phyloP scores from a whole-genome alignment of 495 filamentous ascomycete species.

The Penicillium subrubescens region DNA sequence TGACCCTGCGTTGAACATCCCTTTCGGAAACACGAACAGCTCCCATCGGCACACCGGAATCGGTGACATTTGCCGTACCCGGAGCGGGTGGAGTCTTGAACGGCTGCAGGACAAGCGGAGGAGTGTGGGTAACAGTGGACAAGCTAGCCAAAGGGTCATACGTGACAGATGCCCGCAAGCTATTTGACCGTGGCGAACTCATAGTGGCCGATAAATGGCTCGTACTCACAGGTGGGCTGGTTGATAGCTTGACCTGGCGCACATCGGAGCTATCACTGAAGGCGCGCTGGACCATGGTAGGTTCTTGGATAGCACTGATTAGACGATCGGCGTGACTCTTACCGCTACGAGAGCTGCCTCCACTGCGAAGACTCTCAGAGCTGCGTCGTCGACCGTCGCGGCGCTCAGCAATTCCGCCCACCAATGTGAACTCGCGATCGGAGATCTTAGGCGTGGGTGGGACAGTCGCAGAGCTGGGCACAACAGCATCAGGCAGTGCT shows the following conservation, averaged over 20 bases:
- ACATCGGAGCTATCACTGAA: slow-evolving; percentile 27
- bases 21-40: slow-evolving; percentile 45
- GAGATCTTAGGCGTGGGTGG: slow-evolving; percentile 22
- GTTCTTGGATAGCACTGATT: slow-evolving; percentile 73
- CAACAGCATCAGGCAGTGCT: background rate
- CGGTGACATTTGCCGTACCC: slow-evolving; percentile 41
- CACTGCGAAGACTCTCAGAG: slow-evolving; percentile 55
- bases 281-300: slow-evolving; percentile 47
- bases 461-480: slow-evolving; percentile 6
- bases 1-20: slow-evolving; percentile 14
- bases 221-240: slow-evolving; percentile 13
- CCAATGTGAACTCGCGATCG: slow-evolving; percentile 40
- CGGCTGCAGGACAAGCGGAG: slow-evolving; percentile 21
- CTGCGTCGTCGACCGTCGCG: slow-evolving; percentile 35
- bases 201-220: slow-evolving; percentile 24
- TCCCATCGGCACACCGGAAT: slow-evolving; percentile 43
- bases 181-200: slow-evolving; percentile 4
- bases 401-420: slow-evolving; percentile 18
- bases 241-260: slow-evolving; percentile 3
- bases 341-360: slow-evolving; percentile 53
- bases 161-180: slow-evolving; percentile 8
- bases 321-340: slow-evolving; percentile 73
- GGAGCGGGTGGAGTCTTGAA: slow-evolving; percentile 26
- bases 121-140: slow-evolving; percentile 27
- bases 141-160: slow-evolving; percentile 27